phyloP scores from a whole-genome alignment of 306 rosid genomes.

The Amphicarpaea edgeworthii region DNA sequence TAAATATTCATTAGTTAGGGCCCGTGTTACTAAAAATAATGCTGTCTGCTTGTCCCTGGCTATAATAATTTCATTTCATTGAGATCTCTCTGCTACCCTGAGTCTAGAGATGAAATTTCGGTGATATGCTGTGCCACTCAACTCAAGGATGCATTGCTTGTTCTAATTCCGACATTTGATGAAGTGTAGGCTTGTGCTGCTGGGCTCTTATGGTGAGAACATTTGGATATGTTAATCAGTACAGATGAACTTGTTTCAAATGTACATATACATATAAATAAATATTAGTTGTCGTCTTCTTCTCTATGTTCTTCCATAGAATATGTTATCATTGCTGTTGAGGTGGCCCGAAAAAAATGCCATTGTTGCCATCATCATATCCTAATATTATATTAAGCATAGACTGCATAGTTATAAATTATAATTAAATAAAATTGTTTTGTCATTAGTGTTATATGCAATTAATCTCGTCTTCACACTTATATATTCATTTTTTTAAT shows the following conservation, averaged over 20 bases:
- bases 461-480: background rate
- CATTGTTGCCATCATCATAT: background rate
- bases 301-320: background rate
- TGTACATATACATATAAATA: constrained; percentile 2
- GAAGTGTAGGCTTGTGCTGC: constrained; percentile 25
- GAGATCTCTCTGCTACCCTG: constrained; percentile 29
- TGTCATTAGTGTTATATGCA: background rate
- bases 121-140: constrained; percentile 30
- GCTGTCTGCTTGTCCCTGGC: constrained; percentile 8
- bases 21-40: constrained; percentile 31
- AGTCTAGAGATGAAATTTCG: constrained; percentile 36
- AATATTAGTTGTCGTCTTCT: constrained; percentile 8
- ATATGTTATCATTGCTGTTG: background rate
- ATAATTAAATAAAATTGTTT: background rate
- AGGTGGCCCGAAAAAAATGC: background rate
- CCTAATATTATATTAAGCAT: background rate
- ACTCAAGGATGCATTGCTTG: constrained; percentile 30
- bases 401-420: no score
- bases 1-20: constrained; percentile 41
- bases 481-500: background rate
- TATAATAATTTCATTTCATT: constrained; percentile 25
- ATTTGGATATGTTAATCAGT: constrained; percentile 18
- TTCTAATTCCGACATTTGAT: constrained; percentile 9
- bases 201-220: background rate
- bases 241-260: constrained; percentile 1